A percentile compares a stretch with the other conserved stretches of the same genome.
Evolutionary conservation across 352 stramenopile species (phyloP).

Genomic region (Thraustochytrium sp.): DNA sequence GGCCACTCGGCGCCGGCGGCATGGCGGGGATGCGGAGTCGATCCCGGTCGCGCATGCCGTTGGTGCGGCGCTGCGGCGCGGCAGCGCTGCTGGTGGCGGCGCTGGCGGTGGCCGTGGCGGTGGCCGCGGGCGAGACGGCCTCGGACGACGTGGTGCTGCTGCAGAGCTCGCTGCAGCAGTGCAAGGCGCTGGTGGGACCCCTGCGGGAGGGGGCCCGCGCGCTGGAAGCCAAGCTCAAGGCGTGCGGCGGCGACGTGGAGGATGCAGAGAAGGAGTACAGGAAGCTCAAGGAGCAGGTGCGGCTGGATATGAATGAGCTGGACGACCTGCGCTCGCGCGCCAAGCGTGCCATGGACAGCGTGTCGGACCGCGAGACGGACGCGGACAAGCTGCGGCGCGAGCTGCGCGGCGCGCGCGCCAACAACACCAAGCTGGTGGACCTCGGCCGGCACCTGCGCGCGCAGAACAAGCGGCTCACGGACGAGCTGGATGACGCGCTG

Average conservation of each 20-base stretch:
- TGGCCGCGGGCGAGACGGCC: background rate
- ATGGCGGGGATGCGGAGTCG: too few species aligned
- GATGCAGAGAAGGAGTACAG: background rate
- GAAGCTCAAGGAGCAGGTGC: background rate
- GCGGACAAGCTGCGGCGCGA: background rate
- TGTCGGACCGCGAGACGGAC: constrained; percentile 3
- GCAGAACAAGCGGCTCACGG: background rate
- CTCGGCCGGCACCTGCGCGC: background rate
- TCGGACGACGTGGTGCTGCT: background rate
- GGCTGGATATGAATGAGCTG: constrained; percentile 29
- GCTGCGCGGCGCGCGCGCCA: background rate
- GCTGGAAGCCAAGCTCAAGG: constrained; percentile 11
- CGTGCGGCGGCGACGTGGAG: background rate
- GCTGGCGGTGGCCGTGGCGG: background rate
- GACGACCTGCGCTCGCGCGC: background rate
- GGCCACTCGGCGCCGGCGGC: too few species aligned
- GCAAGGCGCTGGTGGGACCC: background rate
- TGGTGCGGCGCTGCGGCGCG: too few species aligned
- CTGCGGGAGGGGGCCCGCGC: background rate
- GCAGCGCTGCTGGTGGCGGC: too few species aligned
- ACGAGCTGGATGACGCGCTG: background rate
- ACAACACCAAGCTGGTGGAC: constrained; percentile 18
- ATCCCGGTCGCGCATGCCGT: too few species aligned
- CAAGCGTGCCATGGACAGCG: background rate
- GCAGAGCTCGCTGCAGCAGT: constrained; percentile 15